These are phyloP conservation scores for Lactarius akahatsu DNA, from an alignment of 768 basidiomycete species.

Conservation along the genomic window DNA sequence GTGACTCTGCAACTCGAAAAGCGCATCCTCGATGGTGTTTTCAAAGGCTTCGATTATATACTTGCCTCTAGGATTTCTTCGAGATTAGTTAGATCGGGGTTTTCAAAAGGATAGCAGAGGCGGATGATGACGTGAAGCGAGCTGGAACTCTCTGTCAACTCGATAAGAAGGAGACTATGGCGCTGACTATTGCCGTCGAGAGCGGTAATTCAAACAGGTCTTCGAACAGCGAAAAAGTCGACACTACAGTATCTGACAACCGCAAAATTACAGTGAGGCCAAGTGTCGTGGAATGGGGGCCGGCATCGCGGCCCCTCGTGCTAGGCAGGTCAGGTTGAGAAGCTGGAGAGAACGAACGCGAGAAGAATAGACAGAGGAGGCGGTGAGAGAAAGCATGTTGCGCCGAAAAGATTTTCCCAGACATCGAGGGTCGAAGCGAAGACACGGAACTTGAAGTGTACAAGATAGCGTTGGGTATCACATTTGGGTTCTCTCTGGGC, in stretches of 20 bases:
- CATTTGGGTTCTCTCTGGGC: not conserved
- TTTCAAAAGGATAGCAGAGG: constrained; percentile 20
- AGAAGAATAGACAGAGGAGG: not conserved
- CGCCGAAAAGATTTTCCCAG: not conserved
- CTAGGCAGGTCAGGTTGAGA: not conserved
- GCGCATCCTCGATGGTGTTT: constrained; percentile 12
- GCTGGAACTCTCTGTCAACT: constrained; percentile 15
- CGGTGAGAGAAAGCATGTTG: not conserved
- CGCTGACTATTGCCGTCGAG: not conserved
- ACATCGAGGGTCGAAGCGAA: not conserved
- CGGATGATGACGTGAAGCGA: constrained; percentile 15
- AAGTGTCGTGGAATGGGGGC: constrained; percentile 14
- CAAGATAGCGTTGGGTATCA: too few species aligned
- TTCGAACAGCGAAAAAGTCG: constrained; percentile 18
- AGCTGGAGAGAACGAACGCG: not conserved
- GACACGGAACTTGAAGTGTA: not conserved
- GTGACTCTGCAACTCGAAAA: constrained; percentile 15
- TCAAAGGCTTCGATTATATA: constrained; percentile 25
- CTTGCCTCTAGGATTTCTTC: not conserved
- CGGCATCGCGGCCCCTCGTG: constrained; percentile 10
- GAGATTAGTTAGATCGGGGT: constrained; percentile 2
- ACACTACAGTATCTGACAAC: constrained; percentile 19
- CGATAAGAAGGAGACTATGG: constrained; percentile 7
- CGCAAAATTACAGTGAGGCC: constrained; percentile 15
- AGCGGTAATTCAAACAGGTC: constrained; percentile 21